These are phyloP conservation scores for Ustilago curta DNA, from an alignment of 1,284 basidiomycete genomes.

Conservation along the genomic window DNA sequence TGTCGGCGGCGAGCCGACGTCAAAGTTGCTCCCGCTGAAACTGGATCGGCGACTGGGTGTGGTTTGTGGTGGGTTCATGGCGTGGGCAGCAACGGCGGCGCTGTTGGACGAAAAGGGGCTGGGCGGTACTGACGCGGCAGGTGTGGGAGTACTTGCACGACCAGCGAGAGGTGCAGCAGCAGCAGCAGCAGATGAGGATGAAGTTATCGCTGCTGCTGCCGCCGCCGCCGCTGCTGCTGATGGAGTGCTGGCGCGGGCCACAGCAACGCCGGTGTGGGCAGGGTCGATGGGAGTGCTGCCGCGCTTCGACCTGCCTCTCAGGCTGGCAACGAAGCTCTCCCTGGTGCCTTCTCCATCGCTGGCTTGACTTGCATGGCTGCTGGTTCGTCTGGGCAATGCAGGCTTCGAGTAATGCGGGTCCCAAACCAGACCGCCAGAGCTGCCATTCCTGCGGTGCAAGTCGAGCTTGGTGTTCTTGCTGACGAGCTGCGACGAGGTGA, in stretches of 20 bases:
- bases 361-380: constrained; percentile 59
- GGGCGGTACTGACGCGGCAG: constrained; percentile 46
- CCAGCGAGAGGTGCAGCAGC: constrained; percentile 16
- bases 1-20: constrained; percentile 61
- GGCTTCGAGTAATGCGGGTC: constrained; percentile 56
- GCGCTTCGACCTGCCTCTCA: constrained; percentile 53
- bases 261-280: constrained; percentile 22
- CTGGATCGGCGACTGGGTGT: constrained; percentile 63
- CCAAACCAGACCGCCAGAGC: constrained; percentile 55
- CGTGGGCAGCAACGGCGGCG: constrained; percentile 38
- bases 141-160: constrained; percentile 52
- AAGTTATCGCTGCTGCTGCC: constrained; percentile 8
- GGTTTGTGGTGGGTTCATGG: constrained; percentile 64
- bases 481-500: constrained; percentile 45
- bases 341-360: constrained; percentile 57
- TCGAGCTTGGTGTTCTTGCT: constrained; percentile 61
- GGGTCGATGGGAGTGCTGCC: constrained; percentile 60
- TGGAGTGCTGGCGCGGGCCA: constrained; percentile 38
- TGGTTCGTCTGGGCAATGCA: constrained; percentile 55
- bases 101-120: constrained; percentile 50
- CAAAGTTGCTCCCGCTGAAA: constrained; percentile 64
- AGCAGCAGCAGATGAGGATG: constrained; percentile 23
- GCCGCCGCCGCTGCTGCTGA: constrained; percentile 16
- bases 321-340: constrained; percentile 51
- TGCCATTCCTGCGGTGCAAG: constrained; percentile 54